Evolutionary conservation across 441 rosid species (phyloP).

Genomic region (Gossypium aridum): DNA sequence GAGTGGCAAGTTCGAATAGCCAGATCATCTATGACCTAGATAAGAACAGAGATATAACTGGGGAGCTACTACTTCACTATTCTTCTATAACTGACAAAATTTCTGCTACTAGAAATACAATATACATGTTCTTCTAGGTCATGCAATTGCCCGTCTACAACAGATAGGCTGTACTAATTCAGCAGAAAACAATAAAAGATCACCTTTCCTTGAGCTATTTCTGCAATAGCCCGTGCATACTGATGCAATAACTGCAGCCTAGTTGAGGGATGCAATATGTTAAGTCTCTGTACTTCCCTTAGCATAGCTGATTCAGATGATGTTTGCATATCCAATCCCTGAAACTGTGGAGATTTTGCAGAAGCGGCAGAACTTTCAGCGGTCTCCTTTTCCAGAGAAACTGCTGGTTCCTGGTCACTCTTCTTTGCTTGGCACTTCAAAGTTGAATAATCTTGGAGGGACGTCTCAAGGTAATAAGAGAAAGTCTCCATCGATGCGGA

Average conservation of each 20-base stretch:
- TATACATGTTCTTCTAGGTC: background rate
- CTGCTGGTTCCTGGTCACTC: slow-evolving; percentile 27
- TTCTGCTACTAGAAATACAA: background rate
- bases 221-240: slow-evolving; percentile 45
- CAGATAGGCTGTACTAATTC: background rate
- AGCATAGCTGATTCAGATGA: slow-evolving; percentile 29
- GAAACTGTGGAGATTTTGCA: slow-evolving; percentile 23
- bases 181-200: background rate
- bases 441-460: slow-evolving; percentile 42
- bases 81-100: background rate
- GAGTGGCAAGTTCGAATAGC: background rate
- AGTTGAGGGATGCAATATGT: slow-evolving; percentile 46
- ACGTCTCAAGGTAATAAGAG: slow-evolving; percentile 51
- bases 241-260: slow-evolving; percentile 49
- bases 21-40: background rate
- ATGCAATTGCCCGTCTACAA: background rate
- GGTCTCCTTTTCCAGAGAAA: slow-evolving; percentile 26
- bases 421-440: slow-evolving; percentile 29
- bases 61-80: background rate
- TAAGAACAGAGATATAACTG: background rate
- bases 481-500: slow-evolving; percentile 43
- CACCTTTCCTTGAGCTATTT: slow-evolving; percentile 58
- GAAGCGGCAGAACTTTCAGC: slow-evolving; percentile 15
- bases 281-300: slow-evolving; percentile 45
- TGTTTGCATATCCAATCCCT: slow-evolving; percentile 26